Evolutionary conservation across 768 basidiomycete species (phyloP), one percentile per base, ranked within the genome.

Genomic region (Mycena capillaripes): DNA sequence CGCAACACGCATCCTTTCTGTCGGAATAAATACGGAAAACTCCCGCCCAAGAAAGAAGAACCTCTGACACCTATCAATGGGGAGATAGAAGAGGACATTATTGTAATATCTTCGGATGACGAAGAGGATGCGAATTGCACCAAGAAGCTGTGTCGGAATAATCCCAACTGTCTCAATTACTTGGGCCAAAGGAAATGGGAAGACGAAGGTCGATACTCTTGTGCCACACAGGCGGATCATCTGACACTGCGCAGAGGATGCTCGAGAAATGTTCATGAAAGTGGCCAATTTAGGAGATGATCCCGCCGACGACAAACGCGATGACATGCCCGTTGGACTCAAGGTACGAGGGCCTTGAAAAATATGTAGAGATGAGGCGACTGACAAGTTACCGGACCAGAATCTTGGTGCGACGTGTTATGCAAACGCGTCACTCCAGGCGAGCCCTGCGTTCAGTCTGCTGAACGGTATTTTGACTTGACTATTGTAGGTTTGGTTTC

Each of bases 321-420:
- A 89, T 69, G 82, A 83, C 66, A 76, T 87, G 38, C 95, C 96
- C 14, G 91, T 95, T 14, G 95, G 95, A 27, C 82, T 97, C 72
- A 94, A 89, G 86, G 96, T 93, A 77, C 21, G 83, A 50, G 23
- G 56, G 17, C 21, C 50, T 34, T 66, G 59, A 42, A 29, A 46
- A 38, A 63, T 10, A 38, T n/a, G 55, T 50, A 52, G 50, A 42
- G n/a, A 16, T 29, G 32, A 3, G 36, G 52, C 76, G 34, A 48
- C 38, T 44, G 52, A 57, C 57, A 53, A 25, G 36, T 72, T 53
- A 40, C 23, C 36, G 1, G 23, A 21, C 44, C 77, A 97, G 96
- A 98, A 99, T 80, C 89, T 99, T 23, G 97, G 97, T 5, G 97
- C 97, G 21, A 98, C 97, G 4, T 99, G 97, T 79, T 99, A 98